Percentiles rank a stretch among this genome's conserved stretches.
phyloP scores from a whole-genome alignment of 371 early-diverging fungal genomes.

The Mucor plumbeus region DNA sequence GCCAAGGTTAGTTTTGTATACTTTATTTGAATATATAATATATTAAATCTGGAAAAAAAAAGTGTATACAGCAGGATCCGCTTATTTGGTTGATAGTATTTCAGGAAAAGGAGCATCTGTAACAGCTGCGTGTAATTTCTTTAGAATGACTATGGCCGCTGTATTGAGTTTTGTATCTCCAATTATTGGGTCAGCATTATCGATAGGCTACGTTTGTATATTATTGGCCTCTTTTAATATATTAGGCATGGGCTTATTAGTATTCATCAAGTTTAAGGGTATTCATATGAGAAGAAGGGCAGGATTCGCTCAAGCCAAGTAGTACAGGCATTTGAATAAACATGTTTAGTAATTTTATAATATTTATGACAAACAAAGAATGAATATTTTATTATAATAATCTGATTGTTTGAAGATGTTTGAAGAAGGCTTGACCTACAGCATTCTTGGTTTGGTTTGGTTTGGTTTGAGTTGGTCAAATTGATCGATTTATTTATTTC shows the following conservation, averaged over 20 bases:
- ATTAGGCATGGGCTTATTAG: constrained; percentile 32
- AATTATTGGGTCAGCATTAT: constrained; percentile 28
- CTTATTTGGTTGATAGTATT: constrained; percentile 57
- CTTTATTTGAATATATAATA: no score
- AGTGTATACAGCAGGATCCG: constrained; percentile 52
- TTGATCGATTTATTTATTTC: constrained; percentile 12
- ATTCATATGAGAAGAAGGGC: constrained; percentile 35
- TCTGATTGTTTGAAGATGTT: not conserved
- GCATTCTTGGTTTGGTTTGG: no score
- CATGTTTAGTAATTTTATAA: not conserved
- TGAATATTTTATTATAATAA: not conserved
- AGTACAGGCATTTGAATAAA: constrained; percentile 11
- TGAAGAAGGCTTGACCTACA: no score
- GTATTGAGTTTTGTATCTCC: constrained; percentile 40
- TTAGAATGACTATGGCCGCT: constrained; percentile 56
- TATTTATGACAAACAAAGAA: not conserved
- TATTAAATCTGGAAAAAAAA: not conserved
- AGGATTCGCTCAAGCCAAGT: constrained; percentile 24
- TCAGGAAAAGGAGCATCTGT: constrained; percentile 60
- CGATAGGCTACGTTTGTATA: constrained; percentile 39
- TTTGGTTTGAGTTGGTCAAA: no score
- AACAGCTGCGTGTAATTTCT: constrained; percentile 57
- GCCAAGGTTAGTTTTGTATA: constrained; percentile 41
- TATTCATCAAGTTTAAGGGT: constrained; percentile 41
- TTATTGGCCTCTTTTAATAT: constrained; percentile 40